A percentile compares a stretch with the other conserved stretches of the same genome.
phyloP scores from a whole-genome alignment of 495 filamentous ascomycete species.

The Penicilliopsis zonata region DNA sequence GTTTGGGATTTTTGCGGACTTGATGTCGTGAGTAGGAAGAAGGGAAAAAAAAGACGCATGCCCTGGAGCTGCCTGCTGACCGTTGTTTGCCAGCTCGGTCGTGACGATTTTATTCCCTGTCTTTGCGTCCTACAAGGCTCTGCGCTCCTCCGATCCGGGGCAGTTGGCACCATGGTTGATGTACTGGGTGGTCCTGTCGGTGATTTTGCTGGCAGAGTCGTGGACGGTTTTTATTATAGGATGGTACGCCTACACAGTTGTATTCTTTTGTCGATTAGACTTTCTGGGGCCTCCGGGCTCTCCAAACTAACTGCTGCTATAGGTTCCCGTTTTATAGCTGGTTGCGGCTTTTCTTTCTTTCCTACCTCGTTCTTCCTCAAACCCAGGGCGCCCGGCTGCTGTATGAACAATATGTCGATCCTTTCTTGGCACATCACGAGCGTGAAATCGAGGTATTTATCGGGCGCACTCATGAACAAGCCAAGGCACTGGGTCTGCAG shows the following conservation, averaged over 20 bases:
- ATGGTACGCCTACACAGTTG: slow-evolving; percentile 51
- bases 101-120: slow-evolving; percentile 90
- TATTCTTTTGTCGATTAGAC: too few species aligned
- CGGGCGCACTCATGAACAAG: slow-evolving; percentile 64
- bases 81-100: slow-evolving; percentile 40
- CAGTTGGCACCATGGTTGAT: slow-evolving; percentile 97
- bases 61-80: not conserved
- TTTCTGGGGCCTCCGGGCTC: too few species aligned
- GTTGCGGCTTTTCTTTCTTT: slow-evolving; percentile 74
- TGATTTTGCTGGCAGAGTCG: slow-evolving; percentile 70
- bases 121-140: slow-evolving; percentile 96
- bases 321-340: slow-evolving; percentile 93
- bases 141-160: slow-evolving; percentile 81
- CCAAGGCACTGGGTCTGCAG: slow-evolving; percentile 62
- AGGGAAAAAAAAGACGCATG: too few species aligned
- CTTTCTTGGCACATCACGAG: slow-evolving; percentile 82
- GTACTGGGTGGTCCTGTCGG: slow-evolving; percentile 93
- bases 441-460: slow-evolving; percentile 84
- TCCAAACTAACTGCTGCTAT: too few species aligned
- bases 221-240: slow-evolving; percentile 75
- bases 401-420: slow-evolving; percentile 76
- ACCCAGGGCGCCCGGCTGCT: slow-evolving; percentile 79
- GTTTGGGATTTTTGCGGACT: slow-evolving; percentile 71
- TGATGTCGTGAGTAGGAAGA: slow-evolving; percentile 70
- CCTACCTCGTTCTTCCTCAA: slow-evolving; percentile 95